These are phyloP conservation scores for Hemileccinum impolitum DNA, from an alignment of 768 basidiomycete species.

Conservation along the genomic window DNA sequence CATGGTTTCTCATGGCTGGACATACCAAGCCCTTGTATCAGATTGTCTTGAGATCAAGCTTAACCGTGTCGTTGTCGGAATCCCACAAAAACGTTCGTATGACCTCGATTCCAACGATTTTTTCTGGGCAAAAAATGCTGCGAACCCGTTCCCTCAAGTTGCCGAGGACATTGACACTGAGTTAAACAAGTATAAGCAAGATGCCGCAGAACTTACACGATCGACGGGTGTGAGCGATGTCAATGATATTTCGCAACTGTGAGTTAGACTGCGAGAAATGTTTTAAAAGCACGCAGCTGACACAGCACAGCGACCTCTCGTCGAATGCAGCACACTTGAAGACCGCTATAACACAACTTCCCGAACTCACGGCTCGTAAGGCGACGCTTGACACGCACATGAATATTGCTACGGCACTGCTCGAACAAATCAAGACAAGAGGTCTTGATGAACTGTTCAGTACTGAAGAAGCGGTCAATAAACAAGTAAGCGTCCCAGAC, in stretches of 20 bases:
- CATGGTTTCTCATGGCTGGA: conserved; percentile 96
- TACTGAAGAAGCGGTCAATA: conserved; percentile 85
- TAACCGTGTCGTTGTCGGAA: conserved; percentile 85
- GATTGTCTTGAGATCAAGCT: conserved; percentile 97
- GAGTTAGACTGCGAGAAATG: conserved; percentile 27
- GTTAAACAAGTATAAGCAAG: conserved; percentile 88
- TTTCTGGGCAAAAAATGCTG: conserved; percentile 97
- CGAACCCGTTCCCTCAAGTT: conserved; percentile 96
- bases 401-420: conserved; percentile 95
- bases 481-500: conserved; percentile 53
- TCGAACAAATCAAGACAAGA: conserved; percentile 93
- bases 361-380: conserved; percentile 94
- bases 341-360: conserved; percentile 94
- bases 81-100: conserved; percentile 75
- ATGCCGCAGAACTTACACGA: conserved; percentile 94
- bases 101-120: conserved; percentile 98
- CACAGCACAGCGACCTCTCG: conserved; percentile 63
- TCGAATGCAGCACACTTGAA: conserved; percentile 93
- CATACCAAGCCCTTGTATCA: conserved; percentile 96
- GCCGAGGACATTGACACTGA: conserved; percentile 96
- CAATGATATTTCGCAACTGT: conserved; percentile 94
- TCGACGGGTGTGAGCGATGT: conserved; percentile 96
- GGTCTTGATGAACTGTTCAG: conserved; percentile 97
- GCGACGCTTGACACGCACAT: conserved; percentile 97
- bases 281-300: conserved; percentile 5